Base-by-base conservation (phyloP, 495 filamentous ascomycete species). In the Glarea lozoyensis region DNA sequence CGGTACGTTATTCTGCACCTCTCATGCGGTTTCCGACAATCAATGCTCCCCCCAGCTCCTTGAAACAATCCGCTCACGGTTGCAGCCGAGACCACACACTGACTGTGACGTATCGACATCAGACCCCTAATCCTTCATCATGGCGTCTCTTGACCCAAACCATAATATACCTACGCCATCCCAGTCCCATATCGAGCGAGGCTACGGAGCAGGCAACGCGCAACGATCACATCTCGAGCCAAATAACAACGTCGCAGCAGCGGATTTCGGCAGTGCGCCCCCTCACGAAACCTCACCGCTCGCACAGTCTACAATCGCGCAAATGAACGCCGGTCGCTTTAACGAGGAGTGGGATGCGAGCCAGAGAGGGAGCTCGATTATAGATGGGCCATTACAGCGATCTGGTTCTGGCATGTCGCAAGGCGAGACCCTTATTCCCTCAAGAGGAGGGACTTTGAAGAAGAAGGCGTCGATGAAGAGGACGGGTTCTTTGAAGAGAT, bases 401-500 rank as follows among this genome's bases (percentile, higher is more conserved):
- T 67, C 67, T 29, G 62, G 57, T 44, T 78, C 83, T 50, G 64
- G 67, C 33, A 60, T 67, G 32, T 58, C 68, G 20, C 62, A 56
- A 20, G 49, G 52, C 30, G 54, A 57, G 20, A 70, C 70, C 35
- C 50, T 69, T 38, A 69, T 65, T 67, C 70, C 85, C 12, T 81
- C 85, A 32, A 69, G 88, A 35, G 73, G 80, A 33, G 79, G 82
- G 34, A 94, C 88, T 1, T 64, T 97, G 48, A 87, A 83, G 62
- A 96, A 97, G 72, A 87, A 84, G 63, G 68, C 67, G 4, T 93
- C 88, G 6, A 50, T 96, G 29, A 79, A 78, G 37, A 75, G 81
- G 49, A 79, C 69, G 39, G 75, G 67, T 5, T 93, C 86, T 51
- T 57, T 94, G 59, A 86, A 82, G 58, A 78, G 89, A 45, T 86